Evolutionary conservation across 345 rosid genomes (phyloP), one percentile per base, ranked within the genome.

Genomic region (Citrus hindsii): DNA sequence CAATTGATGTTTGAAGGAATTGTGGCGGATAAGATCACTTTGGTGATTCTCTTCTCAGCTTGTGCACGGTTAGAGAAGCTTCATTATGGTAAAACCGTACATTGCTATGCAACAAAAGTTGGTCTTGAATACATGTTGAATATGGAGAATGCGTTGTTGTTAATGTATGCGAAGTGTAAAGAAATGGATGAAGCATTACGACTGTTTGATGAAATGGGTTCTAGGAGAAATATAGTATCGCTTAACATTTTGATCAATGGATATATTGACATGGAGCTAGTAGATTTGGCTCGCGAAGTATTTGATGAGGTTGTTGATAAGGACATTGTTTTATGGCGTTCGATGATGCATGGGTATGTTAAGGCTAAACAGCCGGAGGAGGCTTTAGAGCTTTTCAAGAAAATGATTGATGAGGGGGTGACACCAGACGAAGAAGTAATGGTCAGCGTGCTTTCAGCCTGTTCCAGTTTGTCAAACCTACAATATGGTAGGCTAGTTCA

Each of bases 191-290:
- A 63, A 48, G 82, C 77, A 12, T 71, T 71, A 60, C 67, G 56
- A 40, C 14, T 75, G 62, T 78, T 75, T 61, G 38, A 75, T 40
- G 78, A 76, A 75, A 70, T 78, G 75, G 82, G n/a, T 66, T 71
- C 21, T 7, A 25, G 28, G 33, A 79, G 71, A 60, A 82, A 78
- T 53, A 14, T 67, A 7, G 80, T 79, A 12, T 75, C 84, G 3
- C 63, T 67, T 73, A 81, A 82, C 25, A 71, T 75, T 75, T 70
- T 84, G 72, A 60, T 84, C 55, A 78, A 78, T 72, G 86, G 82
- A 16, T 84, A 66, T 72, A 66, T 68, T n/a, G 80, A 75, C 38
- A 75, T 81, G 76, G 86, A 77, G 33, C 40, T 55, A 48, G 24
- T 60, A 19, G 82, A 78, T 38, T 66, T 81, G 28, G 82, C 76